A percentile compares a stretch with the other conserved stretches of the same genome.
phyloP scores from a whole-genome alignment of 176 grass and related monocot species.

The Hsuehochloa calcarea region DNA sequence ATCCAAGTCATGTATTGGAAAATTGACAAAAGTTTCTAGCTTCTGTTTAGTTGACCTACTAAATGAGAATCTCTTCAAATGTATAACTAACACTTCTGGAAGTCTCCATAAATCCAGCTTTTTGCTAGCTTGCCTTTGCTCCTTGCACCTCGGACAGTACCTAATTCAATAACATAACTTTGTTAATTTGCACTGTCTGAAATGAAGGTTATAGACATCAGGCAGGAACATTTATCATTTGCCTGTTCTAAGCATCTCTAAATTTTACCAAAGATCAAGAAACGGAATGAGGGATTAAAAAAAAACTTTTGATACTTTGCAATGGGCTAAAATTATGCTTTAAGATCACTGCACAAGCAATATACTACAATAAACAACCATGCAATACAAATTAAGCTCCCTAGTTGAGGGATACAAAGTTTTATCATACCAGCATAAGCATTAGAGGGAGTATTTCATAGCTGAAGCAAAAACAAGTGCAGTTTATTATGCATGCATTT shows the following conservation, averaged over 20 bases:
- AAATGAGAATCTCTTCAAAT: conserved; percentile 98
- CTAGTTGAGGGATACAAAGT: not conserved
- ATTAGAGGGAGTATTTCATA: not conserved
- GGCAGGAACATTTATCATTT: conserved; percentile 18
- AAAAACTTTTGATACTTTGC: not conserved
- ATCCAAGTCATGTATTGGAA: conserved; percentile 92
- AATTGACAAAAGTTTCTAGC: conserved; percentile 93
- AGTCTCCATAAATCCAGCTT: conserved; percentile 98
- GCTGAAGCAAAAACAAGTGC: not conserved
- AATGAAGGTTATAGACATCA: conserved; percentile 21
- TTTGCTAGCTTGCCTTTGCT: conserved; percentile 99
- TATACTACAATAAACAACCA: not conserved
- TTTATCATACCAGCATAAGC: conserved; percentile 1
- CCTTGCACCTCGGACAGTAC: conserved; percentile 97
- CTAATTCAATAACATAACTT: conserved; percentile 49
- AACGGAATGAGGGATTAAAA: not conserved
- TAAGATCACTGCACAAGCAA: not conserved
- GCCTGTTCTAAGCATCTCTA: not conserved
- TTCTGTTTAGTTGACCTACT: conserved; percentile 94
- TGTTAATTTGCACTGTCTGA: conserved; percentile 4
- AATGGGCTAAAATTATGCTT: conserved; percentile 10
- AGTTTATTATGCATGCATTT: not conserved
- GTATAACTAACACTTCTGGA: conserved; percentile 94
- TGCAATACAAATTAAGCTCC: not conserved
- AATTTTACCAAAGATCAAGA: not conserved